Percentiles rank a stretch among this genome's conserved stretches.
Conservation (phyloP, 805 yeast genomes). For the Saturnispora mendoncae region DNA sequence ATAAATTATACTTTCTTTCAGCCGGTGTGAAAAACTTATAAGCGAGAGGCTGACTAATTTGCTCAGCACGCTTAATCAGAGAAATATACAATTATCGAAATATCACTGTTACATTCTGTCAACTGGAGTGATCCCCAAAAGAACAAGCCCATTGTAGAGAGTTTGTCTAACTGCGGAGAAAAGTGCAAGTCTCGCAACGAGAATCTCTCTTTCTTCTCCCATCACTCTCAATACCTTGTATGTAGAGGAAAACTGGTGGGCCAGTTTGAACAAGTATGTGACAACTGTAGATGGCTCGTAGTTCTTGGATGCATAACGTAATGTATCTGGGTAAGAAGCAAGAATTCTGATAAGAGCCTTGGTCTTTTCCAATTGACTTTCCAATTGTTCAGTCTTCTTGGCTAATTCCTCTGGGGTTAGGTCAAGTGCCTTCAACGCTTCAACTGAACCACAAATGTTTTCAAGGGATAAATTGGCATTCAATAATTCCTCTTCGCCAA, state of each 20-base stretch:
- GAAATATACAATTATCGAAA: not conserved
- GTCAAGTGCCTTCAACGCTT: conserved; percentile 17
- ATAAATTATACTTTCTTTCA: no score
- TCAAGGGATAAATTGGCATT: conserved; percentile 26
- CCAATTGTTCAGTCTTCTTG: conserved; percentile 26
- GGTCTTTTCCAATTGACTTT: conserved; percentile 26
- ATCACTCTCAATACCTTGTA: conserved; percentile 95
- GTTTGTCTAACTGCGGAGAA: conserved; percentile 87
- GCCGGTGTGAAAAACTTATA: no score
- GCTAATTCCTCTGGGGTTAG: conserved; percentile 24
- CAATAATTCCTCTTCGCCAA: conserved; percentile 28
- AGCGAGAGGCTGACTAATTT: conserved; percentile 9
- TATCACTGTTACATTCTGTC: conserved; percentile 73
- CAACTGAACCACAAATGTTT: conserved; percentile 25
- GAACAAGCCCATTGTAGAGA: conserved; percentile 76
- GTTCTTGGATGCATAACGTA: conserved; percentile 74
- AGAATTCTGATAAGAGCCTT: conserved; percentile 62
- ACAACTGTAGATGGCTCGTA: conserved; percentile 91
- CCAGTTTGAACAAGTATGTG: conserved; percentile 82
- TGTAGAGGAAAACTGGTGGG: conserved; percentile 93
- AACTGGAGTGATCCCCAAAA: conserved; percentile 94
- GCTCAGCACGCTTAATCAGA: conserved; percentile 1
- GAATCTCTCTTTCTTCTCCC: conserved; percentile 82
- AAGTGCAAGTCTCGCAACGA: conserved; percentile 85
- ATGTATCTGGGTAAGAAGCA: conserved; percentile 85